Conservation (phyloP, 257 asterid genomes). For the Haberlea rhodopensis region DNA sequence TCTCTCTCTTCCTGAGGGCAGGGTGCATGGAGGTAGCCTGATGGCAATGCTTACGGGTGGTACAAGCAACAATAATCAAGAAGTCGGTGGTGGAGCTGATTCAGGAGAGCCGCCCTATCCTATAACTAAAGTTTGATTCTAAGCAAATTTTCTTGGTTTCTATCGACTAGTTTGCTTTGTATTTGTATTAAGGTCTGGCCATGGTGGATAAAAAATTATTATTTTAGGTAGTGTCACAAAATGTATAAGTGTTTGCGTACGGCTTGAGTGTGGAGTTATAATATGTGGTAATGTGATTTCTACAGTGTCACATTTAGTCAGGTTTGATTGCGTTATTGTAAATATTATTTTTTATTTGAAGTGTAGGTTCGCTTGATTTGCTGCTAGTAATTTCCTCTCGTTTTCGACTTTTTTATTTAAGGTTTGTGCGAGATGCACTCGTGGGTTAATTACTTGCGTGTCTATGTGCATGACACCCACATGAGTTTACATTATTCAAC, state of each 20-base stretch:
- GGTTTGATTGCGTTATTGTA: not conserved
- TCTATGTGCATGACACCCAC: no score
- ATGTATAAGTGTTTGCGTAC: slow-evolving; percentile 2
- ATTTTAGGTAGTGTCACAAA: not conserved
- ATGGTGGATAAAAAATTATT: not conserved
- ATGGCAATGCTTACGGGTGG: slow-evolving; percentile 58
- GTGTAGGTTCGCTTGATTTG: not conserved
- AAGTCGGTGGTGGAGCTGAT: slow-evolving; percentile 22
- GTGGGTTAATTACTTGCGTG: no score
- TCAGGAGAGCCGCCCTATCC: slow-evolving; percentile 15
- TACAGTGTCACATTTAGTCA: not conserved
- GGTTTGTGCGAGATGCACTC: not conserved
- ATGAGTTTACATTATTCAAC: no score
- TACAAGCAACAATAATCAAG: slow-evolving; percentile 15
- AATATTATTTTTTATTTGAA: no score
- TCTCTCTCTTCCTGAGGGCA: slow-evolving; percentile 61
- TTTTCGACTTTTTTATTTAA: not conserved
- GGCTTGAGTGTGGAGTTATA: not conserved
- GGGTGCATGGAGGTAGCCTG: slow-evolving; percentile 72
- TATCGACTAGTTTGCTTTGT: not conserved
- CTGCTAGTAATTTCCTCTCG: not conserved
- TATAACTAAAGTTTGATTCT: slow-evolving; percentile 28
- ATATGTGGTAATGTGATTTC: not conserved
- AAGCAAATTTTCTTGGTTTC: slow-evolving; percentile 13
- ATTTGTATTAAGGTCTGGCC: not conserved